These are phyloP conservation scores for Kwoniella sp. DNA, from an alignment of 768 basidiomycete species.

Conservation along the genomic window DNA sequence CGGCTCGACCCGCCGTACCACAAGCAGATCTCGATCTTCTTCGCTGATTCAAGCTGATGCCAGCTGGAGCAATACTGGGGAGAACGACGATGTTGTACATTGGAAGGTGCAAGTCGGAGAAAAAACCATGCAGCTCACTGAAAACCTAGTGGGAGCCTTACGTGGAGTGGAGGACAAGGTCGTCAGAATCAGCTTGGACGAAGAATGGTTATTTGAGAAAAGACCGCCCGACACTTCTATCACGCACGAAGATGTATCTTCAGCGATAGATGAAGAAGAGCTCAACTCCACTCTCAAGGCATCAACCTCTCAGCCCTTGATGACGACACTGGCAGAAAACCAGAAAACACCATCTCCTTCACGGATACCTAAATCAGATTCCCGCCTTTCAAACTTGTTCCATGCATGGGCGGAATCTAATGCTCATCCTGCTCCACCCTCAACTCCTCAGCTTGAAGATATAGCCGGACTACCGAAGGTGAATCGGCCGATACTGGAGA, in stretches of 20 bases:
- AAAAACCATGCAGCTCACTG: neutral
- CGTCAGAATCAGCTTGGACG: constrained; percentile 26
- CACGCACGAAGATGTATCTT: neutral
- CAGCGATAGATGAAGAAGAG: constrained; percentile 5
- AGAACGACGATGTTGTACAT: neutral
- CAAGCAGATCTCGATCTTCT: constrained; percentile 10
- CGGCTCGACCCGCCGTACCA: neutral
- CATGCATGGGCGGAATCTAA: constrained; percentile 30
- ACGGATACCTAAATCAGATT: neutral
- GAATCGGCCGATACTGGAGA: neutral
- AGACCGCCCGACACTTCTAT: neutral
- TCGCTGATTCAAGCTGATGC: constrained; percentile 1
- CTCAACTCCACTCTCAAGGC: constrained; percentile 23
- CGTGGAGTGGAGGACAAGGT: neutral
- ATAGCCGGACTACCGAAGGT: neutral
- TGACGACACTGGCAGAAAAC: neutral
- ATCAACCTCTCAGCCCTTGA: constrained; percentile 15
- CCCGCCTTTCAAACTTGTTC: constrained; percentile 29
- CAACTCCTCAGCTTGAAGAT: constrained; percentile 22
- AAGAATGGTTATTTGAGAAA: constrained; percentile 37
- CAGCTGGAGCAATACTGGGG: neutral
- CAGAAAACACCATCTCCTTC: neutral
- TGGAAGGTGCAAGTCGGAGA: constrained; percentile 3
- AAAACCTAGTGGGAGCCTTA: neutral
- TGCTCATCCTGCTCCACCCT: constrained; percentile 34